A percentile compares a stretch with the other conserved stretches of the same genome.
Evolutionary conservation across 495 filamentous ascomycete species (phyloP).

Genomic region (Ascobolus immersus): DNA sequence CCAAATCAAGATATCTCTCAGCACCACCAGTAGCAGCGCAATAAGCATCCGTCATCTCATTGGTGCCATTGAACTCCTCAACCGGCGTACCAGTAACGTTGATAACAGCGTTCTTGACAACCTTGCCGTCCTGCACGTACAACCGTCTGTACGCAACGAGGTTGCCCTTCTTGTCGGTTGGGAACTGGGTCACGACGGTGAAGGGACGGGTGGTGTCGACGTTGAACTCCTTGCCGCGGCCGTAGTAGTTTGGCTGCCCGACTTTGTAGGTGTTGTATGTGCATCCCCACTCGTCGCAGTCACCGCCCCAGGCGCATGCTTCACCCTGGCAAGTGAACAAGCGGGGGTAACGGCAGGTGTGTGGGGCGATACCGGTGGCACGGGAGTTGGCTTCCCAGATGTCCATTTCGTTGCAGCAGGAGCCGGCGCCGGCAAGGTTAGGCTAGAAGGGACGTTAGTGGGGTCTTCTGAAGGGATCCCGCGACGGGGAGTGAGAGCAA

Average conservation of each 20-base stretch:
- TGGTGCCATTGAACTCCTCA: too few species aligned
- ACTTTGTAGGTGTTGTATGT: conserved; percentile 47
- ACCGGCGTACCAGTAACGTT: conserved; percentile 18
- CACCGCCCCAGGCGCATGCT: conserved; percentile 25
- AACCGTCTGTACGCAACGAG: conserved; percentile 38
- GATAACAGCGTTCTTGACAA: conserved; percentile 27
- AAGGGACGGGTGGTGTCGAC: conserved; percentile 36
- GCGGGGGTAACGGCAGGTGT: conserved; percentile 25
- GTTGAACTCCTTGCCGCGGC: conserved; percentile 26
- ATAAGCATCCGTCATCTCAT: conserved; percentile 30
- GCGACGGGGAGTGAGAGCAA: conserved; percentile 5
- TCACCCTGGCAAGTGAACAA: conserved; percentile 25
- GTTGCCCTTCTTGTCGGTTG: conserved; percentile 25
- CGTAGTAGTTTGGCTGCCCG: conserved; percentile 36
- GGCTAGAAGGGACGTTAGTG: conserved; percentile 25
- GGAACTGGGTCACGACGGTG: conserved; percentile 44
- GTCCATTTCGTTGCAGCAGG: conserved; percentile 38
- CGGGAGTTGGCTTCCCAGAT: conserved; percentile 37
- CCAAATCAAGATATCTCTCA: conserved; percentile 25
- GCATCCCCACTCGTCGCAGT: conserved; percentile 42
- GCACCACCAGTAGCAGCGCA: conserved; percentile 32
- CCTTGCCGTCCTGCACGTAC: conserved; percentile 40
- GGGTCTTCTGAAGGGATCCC: conserved; percentile 22
- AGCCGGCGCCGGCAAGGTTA: conserved; percentile 25
- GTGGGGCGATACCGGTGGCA: conserved; percentile 32